Conservation (phyloP, 257 asterid species). For the Paraleonurus japonicus region DNA sequence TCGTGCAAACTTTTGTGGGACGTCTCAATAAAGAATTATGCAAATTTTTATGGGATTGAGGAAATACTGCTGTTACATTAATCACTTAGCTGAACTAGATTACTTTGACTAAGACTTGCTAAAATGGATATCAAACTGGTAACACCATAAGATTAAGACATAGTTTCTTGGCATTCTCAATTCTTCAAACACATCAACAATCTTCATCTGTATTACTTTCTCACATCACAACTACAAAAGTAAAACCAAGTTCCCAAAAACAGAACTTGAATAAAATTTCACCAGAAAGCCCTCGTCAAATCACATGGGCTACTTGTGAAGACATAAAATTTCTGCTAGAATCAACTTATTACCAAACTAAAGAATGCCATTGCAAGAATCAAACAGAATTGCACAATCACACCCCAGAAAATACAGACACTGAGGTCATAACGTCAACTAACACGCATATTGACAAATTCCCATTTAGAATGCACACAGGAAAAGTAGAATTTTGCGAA, state of each 20-base stretch:
- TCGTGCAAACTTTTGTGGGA: no score
- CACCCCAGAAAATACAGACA: neutral
- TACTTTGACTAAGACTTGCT: neutral
- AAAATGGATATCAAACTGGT: neutral
- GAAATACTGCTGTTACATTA: neutral
- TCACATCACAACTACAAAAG: no score
- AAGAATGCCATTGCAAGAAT: neutral
- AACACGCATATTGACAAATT: neutral
- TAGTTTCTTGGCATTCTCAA: constrained; percentile 10
- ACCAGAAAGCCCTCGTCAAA: neutral
- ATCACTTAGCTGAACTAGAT: neutral
- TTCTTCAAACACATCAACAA: neutral
- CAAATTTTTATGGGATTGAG: no score
- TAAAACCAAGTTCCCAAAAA: neutral
- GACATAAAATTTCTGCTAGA: constrained; percentile 8
- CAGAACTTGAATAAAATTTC: neutral
- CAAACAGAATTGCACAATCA: constrained; percentile 8
- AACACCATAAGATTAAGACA: neutral
- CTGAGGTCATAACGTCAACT: neutral
- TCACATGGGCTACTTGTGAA: neutral
- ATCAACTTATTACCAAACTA: constrained; percentile 2
- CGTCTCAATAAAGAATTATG: no score
- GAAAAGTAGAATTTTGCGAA: neutral
- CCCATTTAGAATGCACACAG: constrained; percentile 7
- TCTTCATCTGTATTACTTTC: neutral